Conservation (phyloP, 305 asterid genomes). For the Fraxinus floribunda region DNA sequence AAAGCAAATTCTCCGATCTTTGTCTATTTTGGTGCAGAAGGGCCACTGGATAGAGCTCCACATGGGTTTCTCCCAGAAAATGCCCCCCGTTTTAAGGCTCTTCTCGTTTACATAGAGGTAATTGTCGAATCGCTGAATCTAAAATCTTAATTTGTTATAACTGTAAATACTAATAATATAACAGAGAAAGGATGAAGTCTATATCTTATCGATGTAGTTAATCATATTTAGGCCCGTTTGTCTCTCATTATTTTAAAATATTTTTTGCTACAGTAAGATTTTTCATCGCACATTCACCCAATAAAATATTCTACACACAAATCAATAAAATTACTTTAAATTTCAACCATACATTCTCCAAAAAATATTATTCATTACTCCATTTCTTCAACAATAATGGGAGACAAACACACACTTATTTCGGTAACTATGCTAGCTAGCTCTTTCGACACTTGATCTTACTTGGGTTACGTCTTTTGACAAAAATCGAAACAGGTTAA, state of each 20-base stretch:
- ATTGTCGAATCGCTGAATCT: not conserved
- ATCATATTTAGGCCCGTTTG: no score
- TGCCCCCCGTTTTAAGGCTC: constrained; percentile 65
- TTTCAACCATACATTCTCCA: no score
- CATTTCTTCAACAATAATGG: no score
- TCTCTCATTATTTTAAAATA: no score
- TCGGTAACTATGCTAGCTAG: not conserved
- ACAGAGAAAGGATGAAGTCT: not conserved
- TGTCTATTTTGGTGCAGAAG: constrained; percentile 68
- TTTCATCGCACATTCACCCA: no score
- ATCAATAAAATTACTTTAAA: no score
- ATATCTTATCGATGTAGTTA: not conserved
- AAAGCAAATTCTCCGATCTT: constrained; percentile 50
- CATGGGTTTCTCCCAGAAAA: constrained; percentile 54
- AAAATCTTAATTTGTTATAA: no score
- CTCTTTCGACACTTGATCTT: not conserved
- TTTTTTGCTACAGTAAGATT: no score
- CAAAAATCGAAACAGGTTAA: not conserved
- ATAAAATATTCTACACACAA: no score
- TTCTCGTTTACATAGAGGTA: constrained; percentile 64
- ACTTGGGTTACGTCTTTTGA: not conserved
- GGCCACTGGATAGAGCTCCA: constrained; percentile 36
- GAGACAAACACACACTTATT: no score
- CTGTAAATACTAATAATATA: not conserved
- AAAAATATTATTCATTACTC: no score